These are phyloP conservation scores for Pilasporangium apinafurcum DNA, from an alignment of 352 stramenopile species.

Conservation along the genomic window DNA sequence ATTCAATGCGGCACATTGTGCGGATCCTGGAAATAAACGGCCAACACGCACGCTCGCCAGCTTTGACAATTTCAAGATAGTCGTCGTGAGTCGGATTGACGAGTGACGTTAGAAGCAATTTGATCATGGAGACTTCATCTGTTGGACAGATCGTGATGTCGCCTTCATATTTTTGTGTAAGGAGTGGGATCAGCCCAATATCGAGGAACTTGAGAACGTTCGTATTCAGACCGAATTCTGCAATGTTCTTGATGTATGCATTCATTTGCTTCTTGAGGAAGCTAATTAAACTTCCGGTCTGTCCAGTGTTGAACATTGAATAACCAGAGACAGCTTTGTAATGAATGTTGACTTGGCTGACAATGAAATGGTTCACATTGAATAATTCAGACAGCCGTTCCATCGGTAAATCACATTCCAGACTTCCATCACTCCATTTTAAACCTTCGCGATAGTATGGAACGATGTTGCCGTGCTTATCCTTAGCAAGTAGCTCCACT, in stretches of 20 bases:
- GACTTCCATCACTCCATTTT: conserved; percentile 94
- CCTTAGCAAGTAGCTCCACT: conserved; percentile 94
- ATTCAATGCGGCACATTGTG: conserved; percentile 95
- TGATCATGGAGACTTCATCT: conserved; percentile 82
- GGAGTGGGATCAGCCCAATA: conserved; percentile 70
- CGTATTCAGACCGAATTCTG: conserved; percentile 81
- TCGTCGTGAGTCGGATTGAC: conserved; percentile 67
- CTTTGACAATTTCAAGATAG: conserved; percentile 68
- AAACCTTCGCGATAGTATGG: conserved; percentile 74
- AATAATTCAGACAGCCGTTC: conserved; percentile 95
- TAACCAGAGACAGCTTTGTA: conserved; percentile 85
- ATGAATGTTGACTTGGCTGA: conserved; percentile 92
- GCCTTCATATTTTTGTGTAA: conserved; percentile 95
- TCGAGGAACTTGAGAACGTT: conserved; percentile 80
- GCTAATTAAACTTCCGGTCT: conserved; percentile 80
- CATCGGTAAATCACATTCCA: conserved; percentile 95
- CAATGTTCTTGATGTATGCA: conserved; percentile 85
- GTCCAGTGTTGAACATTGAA: conserved; percentile 59
- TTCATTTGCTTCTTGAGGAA: conserved; percentile 96
- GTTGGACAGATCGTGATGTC: conserved; percentile 97
- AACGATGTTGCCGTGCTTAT: conserved; percentile 79
- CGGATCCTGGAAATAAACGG: conserved; percentile 94
- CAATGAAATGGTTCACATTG: conserved; percentile 99
- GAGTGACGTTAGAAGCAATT: conserved; percentile 73
- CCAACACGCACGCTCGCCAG: conserved; percentile 91